These are phyloP conservation scores for Neofusicoccum kwambonambiense DNA, from an alignment of 2,329 filamentous ascomycete genomes.

Conservation along the genomic window DNA sequence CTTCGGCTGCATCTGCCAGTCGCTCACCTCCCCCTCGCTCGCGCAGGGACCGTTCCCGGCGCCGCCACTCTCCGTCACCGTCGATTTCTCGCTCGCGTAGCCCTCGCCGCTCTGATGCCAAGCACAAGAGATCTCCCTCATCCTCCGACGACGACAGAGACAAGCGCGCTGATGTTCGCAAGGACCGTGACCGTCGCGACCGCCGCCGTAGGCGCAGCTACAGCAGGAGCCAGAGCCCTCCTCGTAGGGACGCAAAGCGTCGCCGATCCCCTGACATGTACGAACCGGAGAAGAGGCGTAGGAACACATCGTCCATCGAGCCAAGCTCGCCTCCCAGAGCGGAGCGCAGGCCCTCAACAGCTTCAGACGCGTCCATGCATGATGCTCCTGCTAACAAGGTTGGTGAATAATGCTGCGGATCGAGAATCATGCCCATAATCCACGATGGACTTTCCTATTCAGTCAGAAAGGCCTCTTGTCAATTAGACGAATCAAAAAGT, in stretches of 20 bases:
- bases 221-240: constrained; percentile 41
- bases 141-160: constrained; percentile 44
- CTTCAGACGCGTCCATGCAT: constrained; percentile 6
- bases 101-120: constrained; percentile 37
- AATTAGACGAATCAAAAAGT: constrained; percentile 7
- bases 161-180: constrained; percentile 51
- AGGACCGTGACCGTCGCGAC: constrained; percentile 39
- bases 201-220: constrained; percentile 43
- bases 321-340: not conserved
- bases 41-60: constrained; percentile 29
- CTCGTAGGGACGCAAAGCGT: constrained; percentile 9
- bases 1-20: constrained; percentile 23
- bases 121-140: constrained; percentile 46
- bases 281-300: constrained; percentile 20
- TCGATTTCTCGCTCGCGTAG: constrained; percentile 42
- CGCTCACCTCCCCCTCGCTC: constrained; percentile 31
- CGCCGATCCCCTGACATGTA: constrained; percentile 20
- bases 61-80: constrained; percentile 37
- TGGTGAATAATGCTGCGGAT: constrained; percentile 7
- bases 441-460: not conserved
- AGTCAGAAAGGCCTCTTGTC: not conserved
- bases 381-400: not conserved
- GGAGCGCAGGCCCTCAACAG: not conserved
- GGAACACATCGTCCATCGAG: constrained; percentile 20
- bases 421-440: not conserved